Evolutionary conservation across 2,329 filamentous ascomycete genomes (phyloP), one percentile per base, ranked within the genome.

Genomic region (Hymenotorrendiella dingleyae): DNA sequence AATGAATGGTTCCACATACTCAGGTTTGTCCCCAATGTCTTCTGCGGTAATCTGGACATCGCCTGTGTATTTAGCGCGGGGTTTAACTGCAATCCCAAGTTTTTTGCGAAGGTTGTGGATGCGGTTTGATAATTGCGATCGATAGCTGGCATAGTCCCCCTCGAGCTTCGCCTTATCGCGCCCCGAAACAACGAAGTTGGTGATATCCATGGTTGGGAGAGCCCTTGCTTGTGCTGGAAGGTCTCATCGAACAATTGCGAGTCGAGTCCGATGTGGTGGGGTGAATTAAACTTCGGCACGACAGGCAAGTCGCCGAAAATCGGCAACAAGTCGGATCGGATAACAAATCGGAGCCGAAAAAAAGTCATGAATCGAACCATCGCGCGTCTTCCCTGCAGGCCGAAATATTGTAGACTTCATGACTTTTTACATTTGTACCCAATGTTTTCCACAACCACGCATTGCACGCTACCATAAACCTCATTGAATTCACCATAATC

Each of bases 131-230:
- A 94, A 74, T 62, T 88, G 85, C 36, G 73, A 72, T 58, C 89
- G 84, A 65, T 97, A 97, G 44, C 83, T 83, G 60, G 79, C 80
- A 68, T 95, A 90, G 68, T 96, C 89, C 55, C 89, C 90, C 53
- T 93, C 82, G 22, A 94, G 77, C 39, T 96, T 82, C 27, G 87
- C 87, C 58, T 86, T 78, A 63, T 94, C 86, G 50, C 93, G 77
- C 53, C 84, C 82, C 40, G 81, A 79, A 59, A 89, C 76, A 54
- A 97, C 71, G 52, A 87, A 90, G 54, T 79, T 79, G 43, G 93
- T 97, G 65, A 97, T 87, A 52, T 96, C 87, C 91, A 97, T 96
- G 29, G 36, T 30, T 34, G 17, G 10, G 38, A 35, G 16, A 22
- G 6, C 19, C 23, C n/a, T n/a, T n/a, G n/a, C n/a, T n/a, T n/a